Percentiles rank a stretch among this genome's conserved stretches.
Evolutionary conservation across 208 protist genomes (phyloP).

Genomic region (Leishmania arabica): DNA sequence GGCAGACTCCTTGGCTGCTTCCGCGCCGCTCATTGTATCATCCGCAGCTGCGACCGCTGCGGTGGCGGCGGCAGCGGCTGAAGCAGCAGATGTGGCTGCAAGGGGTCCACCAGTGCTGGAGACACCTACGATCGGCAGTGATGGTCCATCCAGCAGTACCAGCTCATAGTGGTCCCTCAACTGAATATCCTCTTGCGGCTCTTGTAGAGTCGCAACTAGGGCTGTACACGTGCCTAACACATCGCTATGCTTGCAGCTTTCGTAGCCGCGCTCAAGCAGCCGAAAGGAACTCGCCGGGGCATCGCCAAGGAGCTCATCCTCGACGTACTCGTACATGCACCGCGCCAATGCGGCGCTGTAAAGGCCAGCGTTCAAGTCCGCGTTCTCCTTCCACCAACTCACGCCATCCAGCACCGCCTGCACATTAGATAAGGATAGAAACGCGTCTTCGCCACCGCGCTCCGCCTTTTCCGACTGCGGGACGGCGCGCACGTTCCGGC

Average conservation of each 20-base stretch:
- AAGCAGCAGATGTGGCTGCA: background rate
- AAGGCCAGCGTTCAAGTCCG: slow-evolving; percentile 58
- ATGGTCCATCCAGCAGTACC: slow-evolving; percentile 24
- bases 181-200: slow-evolving; percentile 40
- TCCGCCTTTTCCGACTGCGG: slow-evolving; percentile 45
- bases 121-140: background rate
- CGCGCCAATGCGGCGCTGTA: slow-evolving; percentile 69
- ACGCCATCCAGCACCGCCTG: slow-evolving; percentile 75
- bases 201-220: slow-evolving; percentile 68
- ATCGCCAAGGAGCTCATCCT: slow-evolving; percentile 66
- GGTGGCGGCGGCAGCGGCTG: background rate
- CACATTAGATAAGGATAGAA: slow-evolving; percentile 50
- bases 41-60: background rate
- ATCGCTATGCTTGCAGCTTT: slow-evolving; percentile 45
- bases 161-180: slow-evolving; percentile 40
- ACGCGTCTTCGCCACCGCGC: slow-evolving; percentile 75
- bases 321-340: slow-evolving; percentile 63
- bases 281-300: slow-evolving; percentile 52
- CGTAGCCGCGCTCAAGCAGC: slow-evolving; percentile 60
- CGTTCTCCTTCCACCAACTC: slow-evolving; percentile 74
- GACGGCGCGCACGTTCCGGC: slow-evolving; percentile 35
- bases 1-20: background rate
- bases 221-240: slow-evolving; percentile 69
- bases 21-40: background rate
- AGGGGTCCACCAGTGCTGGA: background rate